A percentile compares a stretch with the other conserved stretches of the same genome.
Evolutionary conservation across 192 early-diverging fungal genomes (phyloP).

Genomic region (Helicostylum pulchrum): DNA sequence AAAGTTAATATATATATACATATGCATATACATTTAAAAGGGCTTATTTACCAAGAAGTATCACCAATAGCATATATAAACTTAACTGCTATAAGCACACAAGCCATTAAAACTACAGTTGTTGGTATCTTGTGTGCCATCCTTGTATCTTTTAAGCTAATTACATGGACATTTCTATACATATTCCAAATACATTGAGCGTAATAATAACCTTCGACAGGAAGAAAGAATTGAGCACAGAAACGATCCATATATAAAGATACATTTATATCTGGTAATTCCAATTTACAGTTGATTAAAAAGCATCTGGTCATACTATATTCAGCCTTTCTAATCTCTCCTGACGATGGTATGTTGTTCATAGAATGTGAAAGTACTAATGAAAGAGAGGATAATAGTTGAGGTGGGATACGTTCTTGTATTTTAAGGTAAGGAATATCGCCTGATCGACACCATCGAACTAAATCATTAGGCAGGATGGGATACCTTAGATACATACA

Average conservation of each 20-base stretch:
- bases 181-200: not conserved
- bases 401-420: not conserved
- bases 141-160: not conserved
- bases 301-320: not conserved
- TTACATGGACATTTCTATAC: not conserved
- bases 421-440: slow-evolving; percentile 20
- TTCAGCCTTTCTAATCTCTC: not conserved
- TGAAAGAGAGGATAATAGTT: not conserved
- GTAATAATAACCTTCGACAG: slow-evolving; percentile 21
- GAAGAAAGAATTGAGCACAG: slow-evolving; percentile 27
- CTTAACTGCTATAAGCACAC: slow-evolving; percentile 11
- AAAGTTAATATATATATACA: too few relatives aligned
- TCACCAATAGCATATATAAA: slow-evolving; percentile 4
- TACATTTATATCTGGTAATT: slow-evolving; percentile 19
- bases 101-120: not conserved
- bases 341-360: not conserved
- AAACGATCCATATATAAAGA: slow-evolving; percentile 23
- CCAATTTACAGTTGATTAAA: not conserved
- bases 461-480: slow-evolving; percentile 20
- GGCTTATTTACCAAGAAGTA: not conserved
- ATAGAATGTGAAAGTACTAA: not conserved
- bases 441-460: slow-evolving; percentile 19
- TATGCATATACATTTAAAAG: not conserved
- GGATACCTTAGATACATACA: slow-evolving; percentile 27
- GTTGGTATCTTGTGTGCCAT: too few relatives aligned